phyloP scores from a whole-genome alignment of 805 yeast species.

The Yarrowia alimentaria region DNA sequence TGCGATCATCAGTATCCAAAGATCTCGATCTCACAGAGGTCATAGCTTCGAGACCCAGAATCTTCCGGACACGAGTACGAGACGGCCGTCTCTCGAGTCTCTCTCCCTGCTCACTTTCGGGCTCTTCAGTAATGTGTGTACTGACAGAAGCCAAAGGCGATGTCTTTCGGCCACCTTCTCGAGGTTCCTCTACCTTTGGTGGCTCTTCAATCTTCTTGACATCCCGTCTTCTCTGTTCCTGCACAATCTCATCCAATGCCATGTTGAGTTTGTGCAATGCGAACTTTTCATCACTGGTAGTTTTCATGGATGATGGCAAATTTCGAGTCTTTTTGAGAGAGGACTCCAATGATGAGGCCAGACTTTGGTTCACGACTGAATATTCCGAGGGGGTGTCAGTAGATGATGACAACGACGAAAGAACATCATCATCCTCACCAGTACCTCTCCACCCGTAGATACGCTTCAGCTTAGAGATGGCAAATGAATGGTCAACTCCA shows the following conservation, averaged over 20 bases:
- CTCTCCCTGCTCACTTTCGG: constrained; percentile 4
- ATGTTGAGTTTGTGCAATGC: constrained; percentile 37
- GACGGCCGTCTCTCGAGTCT: constrained; percentile 31
- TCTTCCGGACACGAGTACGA: constrained; percentile 30
- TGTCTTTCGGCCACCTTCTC: not conserved
- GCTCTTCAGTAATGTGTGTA: constrained; percentile 16
- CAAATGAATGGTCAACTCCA: constrained; percentile 31
- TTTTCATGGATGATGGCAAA: constrained; percentile 16
- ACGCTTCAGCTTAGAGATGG: constrained; percentile 32
- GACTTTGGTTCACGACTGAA: constrained; percentile 13
- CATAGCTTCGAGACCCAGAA: constrained; percentile 32
- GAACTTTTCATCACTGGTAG: constrained; percentile 30
- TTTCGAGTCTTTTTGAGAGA: constrained; percentile 17
- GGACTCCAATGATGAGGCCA: constrained; percentile 13
- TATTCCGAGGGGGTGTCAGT: constrained; percentile 17
- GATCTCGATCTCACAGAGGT: constrained; percentile 32
- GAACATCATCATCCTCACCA: constrained; percentile 21
- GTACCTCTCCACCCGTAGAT: constrained; percentile 41
- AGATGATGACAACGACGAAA: constrained; percentile 12
- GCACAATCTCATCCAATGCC: constrained; percentile 39
- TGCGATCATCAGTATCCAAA: constrained; percentile 32
- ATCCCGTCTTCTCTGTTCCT: constrained; percentile 17
- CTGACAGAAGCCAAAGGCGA: not conserved
- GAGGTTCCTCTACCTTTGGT: not conserved
- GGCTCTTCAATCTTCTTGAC: constrained; percentile 13